Evolutionary conservation across 805 yeast species (phyloP).

Genomic region (Myxozyma udenii): DNA sequence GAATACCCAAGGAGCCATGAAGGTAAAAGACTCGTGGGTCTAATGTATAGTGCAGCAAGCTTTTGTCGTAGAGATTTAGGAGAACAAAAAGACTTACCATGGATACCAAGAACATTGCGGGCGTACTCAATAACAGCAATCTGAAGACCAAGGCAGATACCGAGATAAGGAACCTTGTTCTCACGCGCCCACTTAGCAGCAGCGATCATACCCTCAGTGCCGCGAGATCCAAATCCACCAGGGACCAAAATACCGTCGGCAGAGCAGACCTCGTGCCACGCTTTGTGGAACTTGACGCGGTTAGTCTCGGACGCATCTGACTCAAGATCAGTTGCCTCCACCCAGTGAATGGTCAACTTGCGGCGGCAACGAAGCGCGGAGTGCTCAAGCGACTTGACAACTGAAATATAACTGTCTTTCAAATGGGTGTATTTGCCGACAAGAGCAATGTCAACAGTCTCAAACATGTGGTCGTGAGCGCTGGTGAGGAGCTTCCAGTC

Average conservation of each 20-base stretch:
- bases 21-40: slow-evolving; percentile 9
- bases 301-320: slow-evolving; percentile 50
- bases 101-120: slow-evolving; percentile 70
- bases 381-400: slow-evolving; percentile 93
- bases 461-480: slow-evolving; percentile 71
- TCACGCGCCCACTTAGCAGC: slow-evolving; percentile 99
- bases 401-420: slow-evolving; percentile 92
- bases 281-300: slow-evolving; percentile 82
- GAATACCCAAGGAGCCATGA: slow-evolving; percentile 22
- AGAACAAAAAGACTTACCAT: slow-evolving; percentile 47
- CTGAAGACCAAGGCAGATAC: slow-evolving; percentile 96
- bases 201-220: slow-evolving; percentile 95
- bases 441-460: slow-evolving; percentile 87
- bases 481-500: slow-evolving; percentile 81
- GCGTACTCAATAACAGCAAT: slow-evolving; percentile 93
- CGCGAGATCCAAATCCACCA: slow-evolving; percentile 97
- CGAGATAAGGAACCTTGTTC: slow-evolving; percentile 87
- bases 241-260: slow-evolving; percentile 98
- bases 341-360: slow-evolving; percentile 88
- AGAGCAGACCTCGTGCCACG: slow-evolving; percentile 89
- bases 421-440: slow-evolving; percentile 97
- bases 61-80: neutral
- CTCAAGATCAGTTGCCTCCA: slow-evolving; percentile 89
- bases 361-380: slow-evolving; percentile 86
- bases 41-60: slow-evolving; percentile 24